Evolutionary conservation across 2,329 filamentous ascomycete genomes (phyloP), one percentile per base, ranked within the genome.

Genomic region (Exophiala bonariae): DNA sequence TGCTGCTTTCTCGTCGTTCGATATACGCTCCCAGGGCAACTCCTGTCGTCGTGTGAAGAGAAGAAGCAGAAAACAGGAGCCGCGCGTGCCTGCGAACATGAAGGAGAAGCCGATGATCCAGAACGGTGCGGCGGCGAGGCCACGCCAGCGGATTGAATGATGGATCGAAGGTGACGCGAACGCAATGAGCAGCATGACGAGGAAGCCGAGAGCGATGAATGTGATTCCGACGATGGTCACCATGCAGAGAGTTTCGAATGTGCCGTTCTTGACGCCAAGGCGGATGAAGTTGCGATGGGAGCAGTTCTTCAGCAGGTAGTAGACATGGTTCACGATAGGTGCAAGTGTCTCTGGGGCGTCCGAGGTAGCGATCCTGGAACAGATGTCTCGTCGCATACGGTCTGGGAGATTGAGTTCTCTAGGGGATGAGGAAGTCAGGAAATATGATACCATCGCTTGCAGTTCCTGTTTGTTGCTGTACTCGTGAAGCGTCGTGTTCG

Each of bases 231-330:
- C 50, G 8, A 53, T 44, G 33, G 50, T 50, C 17, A 53, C 50
- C 50, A 53, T 53, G 40, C 50, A 53, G 9, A 53, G 50, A 3
- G 50, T 53, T 28, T 53, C 50, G 38, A 53, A 53, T 16, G 50
- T 53, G 23, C 50, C 50, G 35, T 53, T 53, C 47, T 53, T 49
- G 42, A 53, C 41, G 30, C 50, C 50, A 17, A 53, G 38, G 3
- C 50, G 47, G 50, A 53, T 50, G 31, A 53, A 53, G 38, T 53
- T 53, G 38, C 50, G 50, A 35, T 53, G 50, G 22, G 50, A 53
- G 30, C 50, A 53, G 42, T 53, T 53, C 41, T 43, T 43, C 13
- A 53, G 47, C 3, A 53, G 47, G 34, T 53, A 53, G 47, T 53
- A 53, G 14, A 53, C 39, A 38, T 53, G 50, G 42, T 53, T 41